Conservation (phyloP, 2,329 filamentous ascomycete species). For the Ophioceras dolichostomum region DNA sequence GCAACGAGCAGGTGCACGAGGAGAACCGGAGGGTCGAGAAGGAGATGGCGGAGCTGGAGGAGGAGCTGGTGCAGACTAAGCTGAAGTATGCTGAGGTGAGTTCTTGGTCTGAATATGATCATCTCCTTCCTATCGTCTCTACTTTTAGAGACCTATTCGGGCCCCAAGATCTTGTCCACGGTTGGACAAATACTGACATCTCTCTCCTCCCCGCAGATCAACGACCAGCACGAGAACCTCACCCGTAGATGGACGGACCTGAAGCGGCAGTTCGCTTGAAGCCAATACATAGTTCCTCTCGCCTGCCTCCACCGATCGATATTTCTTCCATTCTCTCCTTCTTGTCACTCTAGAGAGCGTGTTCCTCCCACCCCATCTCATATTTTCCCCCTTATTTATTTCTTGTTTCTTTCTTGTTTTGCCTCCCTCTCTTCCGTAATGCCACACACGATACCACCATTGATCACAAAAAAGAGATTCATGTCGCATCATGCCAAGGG, state of each 20-base stretch:
- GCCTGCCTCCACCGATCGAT: too few species aligned
- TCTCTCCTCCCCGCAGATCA: constrained; percentile 45
- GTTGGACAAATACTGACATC: too few species aligned
- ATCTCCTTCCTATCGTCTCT: too few species aligned
- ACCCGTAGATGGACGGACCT: constrained; percentile 69
- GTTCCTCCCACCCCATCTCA: not conserved
- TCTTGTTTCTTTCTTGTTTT: not conserved
- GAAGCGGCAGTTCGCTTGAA: constrained; percentile 40
- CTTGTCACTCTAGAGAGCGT: not conserved
- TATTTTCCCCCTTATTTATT: not conserved
- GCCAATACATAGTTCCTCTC: too few species aligned
- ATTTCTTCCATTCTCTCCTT: not conserved
- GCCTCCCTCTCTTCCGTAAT: not conserved
- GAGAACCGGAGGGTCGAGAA: constrained; percentile 84
- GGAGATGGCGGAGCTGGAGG: constrained; percentile 83
- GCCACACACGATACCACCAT: not conserved
- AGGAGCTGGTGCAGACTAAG: constrained; percentile 84
- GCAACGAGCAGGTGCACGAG: constrained; percentile 87
- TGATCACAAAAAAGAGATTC: not conserved
- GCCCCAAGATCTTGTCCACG: too few species aligned
- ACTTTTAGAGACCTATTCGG: too few species aligned
- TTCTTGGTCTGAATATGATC: constrained; percentile 10
- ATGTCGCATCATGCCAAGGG: not conserved
- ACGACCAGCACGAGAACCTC: constrained; percentile 57
- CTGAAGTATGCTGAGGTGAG: constrained; percentile 90